Base-by-base conservation (phyloP, 257 asterid species). In the Primulina huaijiensis region DNA sequence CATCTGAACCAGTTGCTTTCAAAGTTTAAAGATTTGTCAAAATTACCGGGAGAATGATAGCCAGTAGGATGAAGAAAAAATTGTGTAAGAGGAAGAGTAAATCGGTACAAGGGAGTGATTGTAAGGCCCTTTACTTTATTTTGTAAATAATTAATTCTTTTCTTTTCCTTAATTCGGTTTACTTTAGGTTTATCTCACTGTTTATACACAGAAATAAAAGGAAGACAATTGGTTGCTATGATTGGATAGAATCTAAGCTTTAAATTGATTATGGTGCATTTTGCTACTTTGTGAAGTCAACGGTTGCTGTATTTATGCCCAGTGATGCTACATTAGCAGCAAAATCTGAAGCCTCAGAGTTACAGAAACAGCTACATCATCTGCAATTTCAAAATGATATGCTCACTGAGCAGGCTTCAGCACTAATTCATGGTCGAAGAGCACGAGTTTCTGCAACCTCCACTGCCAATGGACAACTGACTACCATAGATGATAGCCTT, bases 371-470 rank as follows among this genome's bases (percentile, higher is more conserved):
- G 50, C 50, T 38, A 14, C 53, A 43, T 6, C 53, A 11, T 43
- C 53, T 12, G 53, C 53, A 43, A 43, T 12, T 43, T 43, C 53
- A 43, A 43, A 43, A 43, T 43, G n/a, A 43, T 43, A 12, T 43
- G 53, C 53, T 43, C 53, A 43, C 53, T 3, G 53, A 11, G 35
- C 97, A 92, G 80, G 96, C 97, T 56, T 91, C 97, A 70, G 67
- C 95, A 72, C 83, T 94, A 74, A 89, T 88, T 77, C 99, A 94
- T 79, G 99, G 99, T 76, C 85, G 95, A 91, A 81, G 97, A 72
- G 91, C 97, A 69, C 89, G 99, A 63, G 90, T 94, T 75, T 86
- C 92, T 68, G 96, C 97, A 67, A 89, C 98, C 27, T 91, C 99
- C 73, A 69, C 81, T 21, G 95, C 96, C 71, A 94, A 84, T 69